phyloP scores from a whole-genome alignment of 306 rosid species.

The Dryas alaskensis region DNA sequence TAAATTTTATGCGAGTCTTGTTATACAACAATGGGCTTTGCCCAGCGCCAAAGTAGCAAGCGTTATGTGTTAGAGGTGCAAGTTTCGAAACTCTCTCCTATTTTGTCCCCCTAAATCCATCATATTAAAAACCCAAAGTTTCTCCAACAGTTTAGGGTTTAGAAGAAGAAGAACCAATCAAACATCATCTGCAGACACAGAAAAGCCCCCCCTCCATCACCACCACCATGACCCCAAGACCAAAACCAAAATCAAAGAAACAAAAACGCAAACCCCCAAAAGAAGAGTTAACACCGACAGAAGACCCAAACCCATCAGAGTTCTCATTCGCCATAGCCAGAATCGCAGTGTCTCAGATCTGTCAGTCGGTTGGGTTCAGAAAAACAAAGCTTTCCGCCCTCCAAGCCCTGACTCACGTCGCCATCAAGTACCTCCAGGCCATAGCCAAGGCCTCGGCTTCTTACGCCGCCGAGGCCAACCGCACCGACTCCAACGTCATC shows the following conservation, averaged over 20 bases:
- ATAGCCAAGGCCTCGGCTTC: conserved; percentile 45
- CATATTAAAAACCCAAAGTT: not conserved
- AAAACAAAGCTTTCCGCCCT: conserved; percentile 41
- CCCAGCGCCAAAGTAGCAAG: no score
- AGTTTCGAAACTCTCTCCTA: no score
- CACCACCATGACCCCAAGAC: conserved; percentile 19
- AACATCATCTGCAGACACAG: not conserved
- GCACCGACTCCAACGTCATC: conserved; percentile 54
- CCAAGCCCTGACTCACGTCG: conserved; percentile 53
- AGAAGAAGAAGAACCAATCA: not conserved
- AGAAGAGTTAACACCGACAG: not conserved
- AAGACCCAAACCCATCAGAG: conserved; percentile 33
- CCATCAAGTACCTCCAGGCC: conserved; percentile 44
- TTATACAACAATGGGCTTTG: no score
- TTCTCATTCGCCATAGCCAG: conserved; percentile 48
- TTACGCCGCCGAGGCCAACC: conserved; percentile 47
- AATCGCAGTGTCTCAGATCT: conserved; percentile 67
- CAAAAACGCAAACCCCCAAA: not conserved
- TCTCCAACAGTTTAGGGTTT: not conserved
- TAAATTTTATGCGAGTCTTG: no score
- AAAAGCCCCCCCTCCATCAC: not conserved
- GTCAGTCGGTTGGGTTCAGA: conserved; percentile 55
- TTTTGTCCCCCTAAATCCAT: no score
- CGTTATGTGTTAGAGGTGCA: no score
- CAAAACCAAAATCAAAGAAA: conserved; percentile 13